phyloP scores from a whole-genome alignment of 192 early-diverging fungal species.

The Endogone sp. region DNA sequence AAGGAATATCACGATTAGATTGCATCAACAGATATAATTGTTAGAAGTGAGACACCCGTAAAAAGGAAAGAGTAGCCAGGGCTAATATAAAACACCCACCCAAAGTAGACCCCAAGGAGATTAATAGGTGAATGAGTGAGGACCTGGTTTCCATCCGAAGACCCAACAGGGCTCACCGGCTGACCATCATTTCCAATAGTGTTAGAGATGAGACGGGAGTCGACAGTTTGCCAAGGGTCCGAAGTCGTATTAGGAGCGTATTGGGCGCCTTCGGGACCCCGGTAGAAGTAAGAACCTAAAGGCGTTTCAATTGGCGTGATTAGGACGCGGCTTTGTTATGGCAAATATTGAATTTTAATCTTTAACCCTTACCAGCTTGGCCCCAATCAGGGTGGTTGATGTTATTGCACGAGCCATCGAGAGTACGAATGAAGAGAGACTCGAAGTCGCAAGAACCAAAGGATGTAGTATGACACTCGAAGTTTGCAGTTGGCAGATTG shows the following conservation, averaged over 20 bases:
- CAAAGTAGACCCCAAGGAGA: constrained; percentile 5
- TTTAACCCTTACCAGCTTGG: not conserved
- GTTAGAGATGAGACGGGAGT: constrained; percentile 10
- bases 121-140: not conserved
- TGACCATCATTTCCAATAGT: not conserved
- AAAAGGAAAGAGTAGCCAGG: too few species aligned
- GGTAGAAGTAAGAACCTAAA: not conserved
- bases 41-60: too few species aligned
- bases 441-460: not conserved
- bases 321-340: not conserved
- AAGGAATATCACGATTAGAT: too few species aligned
- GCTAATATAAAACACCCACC: not conserved
- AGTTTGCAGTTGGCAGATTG: too few species aligned
- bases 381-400: not conserved
- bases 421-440: not conserved
- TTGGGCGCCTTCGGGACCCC: not conserved
- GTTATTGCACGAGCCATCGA: not conserved
- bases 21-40: too few species aligned
- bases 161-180: not conserved
- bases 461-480: too few species aligned
- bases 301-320: not conserved
- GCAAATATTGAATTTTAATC: not conserved
- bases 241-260: not conserved
- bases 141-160: not conserved
- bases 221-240: not conserved